These are phyloP conservation scores for Rhytidhysteron rufulum DNA, from an alignment of 2,329 filamentous ascomycete genomes.

Conservation along the genomic window DNA sequence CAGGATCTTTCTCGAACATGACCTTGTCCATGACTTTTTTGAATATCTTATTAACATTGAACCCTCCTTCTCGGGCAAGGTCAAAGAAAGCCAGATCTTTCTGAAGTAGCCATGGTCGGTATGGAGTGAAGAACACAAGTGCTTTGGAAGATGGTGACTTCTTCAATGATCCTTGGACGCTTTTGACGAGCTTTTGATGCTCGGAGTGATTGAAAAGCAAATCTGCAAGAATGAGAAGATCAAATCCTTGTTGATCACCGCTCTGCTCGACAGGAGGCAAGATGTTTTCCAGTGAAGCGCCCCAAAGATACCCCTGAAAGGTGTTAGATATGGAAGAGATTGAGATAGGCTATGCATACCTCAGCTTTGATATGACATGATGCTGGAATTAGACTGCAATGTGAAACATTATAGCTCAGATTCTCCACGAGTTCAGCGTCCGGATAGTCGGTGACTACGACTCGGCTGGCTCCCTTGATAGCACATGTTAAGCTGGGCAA, in stretches of 20 bases:
- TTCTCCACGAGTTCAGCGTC: constrained; percentile 79
- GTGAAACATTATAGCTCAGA: constrained; percentile 70
- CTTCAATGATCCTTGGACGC: constrained; percentile 65
- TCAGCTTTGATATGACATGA: constrained; percentile 38
- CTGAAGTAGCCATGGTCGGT: constrained; percentile 83
- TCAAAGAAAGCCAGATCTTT: constrained; percentile 88
- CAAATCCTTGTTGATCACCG: constrained; percentile 53
- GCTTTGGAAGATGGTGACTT: constrained; percentile 56
- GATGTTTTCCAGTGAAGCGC: constrained; percentile 55
- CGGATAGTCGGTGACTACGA: constrained; percentile 85
- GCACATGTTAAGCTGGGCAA: constrained; percentile 77
- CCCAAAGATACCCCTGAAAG: constrained; percentile 76
- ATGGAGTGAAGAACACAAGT: constrained; percentile 90
- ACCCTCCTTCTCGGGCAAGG: constrained; percentile 64
- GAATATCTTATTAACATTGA: constrained; percentile 73
- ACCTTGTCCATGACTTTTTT: constrained; percentile 80
- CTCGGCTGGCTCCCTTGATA: constrained; percentile 60
- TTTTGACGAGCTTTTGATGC: constrained; percentile 72
- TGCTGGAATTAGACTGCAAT: constrained; percentile 44
- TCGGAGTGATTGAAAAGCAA: constrained; percentile 89
- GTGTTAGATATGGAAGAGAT: constrained; percentile 17
- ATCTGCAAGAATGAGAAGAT: constrained; percentile 82
- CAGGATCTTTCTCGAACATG: constrained; percentile 85
- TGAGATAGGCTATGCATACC: constrained; percentile 14
- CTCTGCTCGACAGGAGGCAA: constrained; percentile 52